Evolutionary conservation across 2,329 filamentous ascomycete genomes (phyloP).

Genomic region (Pseudogymnoascus sp.): DNA sequence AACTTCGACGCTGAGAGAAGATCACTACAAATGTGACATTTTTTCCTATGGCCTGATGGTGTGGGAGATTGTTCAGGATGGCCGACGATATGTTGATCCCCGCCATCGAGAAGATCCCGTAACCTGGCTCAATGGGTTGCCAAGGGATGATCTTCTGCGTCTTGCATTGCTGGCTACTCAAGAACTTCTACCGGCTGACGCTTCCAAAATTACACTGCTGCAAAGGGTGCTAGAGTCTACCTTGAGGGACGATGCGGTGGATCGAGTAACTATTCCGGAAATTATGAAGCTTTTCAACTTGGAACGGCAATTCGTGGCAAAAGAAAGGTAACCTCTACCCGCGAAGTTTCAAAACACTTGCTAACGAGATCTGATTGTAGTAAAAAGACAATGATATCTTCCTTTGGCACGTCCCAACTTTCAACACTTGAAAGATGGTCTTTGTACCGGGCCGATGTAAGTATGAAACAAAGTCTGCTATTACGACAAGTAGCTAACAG

Average conservation of each 20-base stretch:
- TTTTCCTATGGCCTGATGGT: slow-evolving; percentile 8
- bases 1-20: background rate
- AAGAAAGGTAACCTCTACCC: background rate
- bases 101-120: background rate
- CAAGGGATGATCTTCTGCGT: background rate
- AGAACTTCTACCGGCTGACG: background rate
- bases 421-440: slow-evolving; percentile 2
- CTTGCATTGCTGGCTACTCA: background rate
- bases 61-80: background rate
- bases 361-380: background rate
- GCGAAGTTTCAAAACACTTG: background rate
- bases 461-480: background rate
- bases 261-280: background rate
- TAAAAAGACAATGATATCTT: background rate
- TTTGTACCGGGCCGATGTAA: background rate
- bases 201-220: background rate
- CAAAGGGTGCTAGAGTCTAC: background rate
- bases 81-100: background rate
- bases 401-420: background rate
- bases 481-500: background rate
- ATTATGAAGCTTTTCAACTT: slow-evolving; percentile 1
- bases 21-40: slow-evolving; percentile 1
- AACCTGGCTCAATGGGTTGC: background rate
- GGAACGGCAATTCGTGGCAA: background rate
- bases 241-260: background rate